Evolutionary conservation across 129 eudicot species (phyloP), one percentile per base, ranked within the genome.

Genomic region (Artemisia tridentata): DNA sequence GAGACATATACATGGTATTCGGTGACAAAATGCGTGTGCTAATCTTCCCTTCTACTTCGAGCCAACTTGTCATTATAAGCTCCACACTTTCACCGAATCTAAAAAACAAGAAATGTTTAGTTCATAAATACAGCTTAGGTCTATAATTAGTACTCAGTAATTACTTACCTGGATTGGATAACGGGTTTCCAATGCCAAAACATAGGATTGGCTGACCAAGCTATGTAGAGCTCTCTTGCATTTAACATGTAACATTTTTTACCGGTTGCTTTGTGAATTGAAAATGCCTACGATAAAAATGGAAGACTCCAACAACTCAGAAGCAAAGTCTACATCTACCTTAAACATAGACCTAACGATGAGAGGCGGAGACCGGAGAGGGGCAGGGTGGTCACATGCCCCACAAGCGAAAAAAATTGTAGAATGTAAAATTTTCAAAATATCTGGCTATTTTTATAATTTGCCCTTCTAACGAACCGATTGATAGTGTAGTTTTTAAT

Each of bases 111-210:
- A 23, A 1, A 23, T 23, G 25, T 23, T 23, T 23, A 23, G 25
- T 23, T 23, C 25, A 23, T 23, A 23, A 23, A 23, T 23, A 23
- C 25, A 23, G 25, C 25, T 23, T 23, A 23, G 25, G 25, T 23
- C 25, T 0, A 23, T 23, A 23, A 1, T 23, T 23, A 23, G 25
- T 23, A 23, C 25, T 23, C 25, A 1, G 25, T 23, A 23, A 23
- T 56, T 34, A 80, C 60, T 2, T 8, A 89, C 96, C 96, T 90
- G 3, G 96, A 90, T 7, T 65, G 27, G 0, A 0, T 20, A 11
- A 80, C 20, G 19, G 82, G 79, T 61, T 86, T 90, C 96, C 93
- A 90, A 12, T 82, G 78, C 96, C 96, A 90, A 65, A 60, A 86
- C 0, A 84, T 74, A 55, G 80, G 58, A 80, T 84, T 82, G 67